phyloP scores from a whole-genome alignment of 1,284 basidiomycete species.

The Microbotryum intermedium region DNA sequence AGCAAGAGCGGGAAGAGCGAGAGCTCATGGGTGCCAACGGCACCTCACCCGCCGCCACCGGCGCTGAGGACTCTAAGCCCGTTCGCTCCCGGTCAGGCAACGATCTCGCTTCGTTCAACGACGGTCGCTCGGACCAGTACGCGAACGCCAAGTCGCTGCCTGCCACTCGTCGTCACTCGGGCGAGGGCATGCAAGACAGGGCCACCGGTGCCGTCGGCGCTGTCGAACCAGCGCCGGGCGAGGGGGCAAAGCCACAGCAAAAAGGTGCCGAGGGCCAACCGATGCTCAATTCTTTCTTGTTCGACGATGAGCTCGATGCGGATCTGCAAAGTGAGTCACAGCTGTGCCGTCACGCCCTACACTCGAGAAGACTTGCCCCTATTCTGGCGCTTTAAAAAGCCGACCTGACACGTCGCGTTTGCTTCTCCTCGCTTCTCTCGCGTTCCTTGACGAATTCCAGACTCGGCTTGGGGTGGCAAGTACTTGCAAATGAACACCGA shows the following conservation, averaged over 20 bases:
- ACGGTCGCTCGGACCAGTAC: background rate
- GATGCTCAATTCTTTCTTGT: constrained; percentile 51
- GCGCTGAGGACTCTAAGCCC: constrained; percentile 30
- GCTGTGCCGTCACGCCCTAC: background rate
- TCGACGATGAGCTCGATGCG: constrained; percentile 79
- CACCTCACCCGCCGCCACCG: constrained; percentile 36
- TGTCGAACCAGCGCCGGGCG: constrained; percentile 1
- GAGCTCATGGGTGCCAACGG: constrained; percentile 17
- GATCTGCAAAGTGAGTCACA: constrained; percentile 70
- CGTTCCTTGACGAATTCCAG: constrained; percentile 41
- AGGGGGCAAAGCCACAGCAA: constrained; percentile 7
- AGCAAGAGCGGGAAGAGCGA: constrained; percentile 30
- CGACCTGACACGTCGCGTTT: background rate
- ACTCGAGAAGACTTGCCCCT: background rate
- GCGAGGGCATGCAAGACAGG: constrained; percentile 21
- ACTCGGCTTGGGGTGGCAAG: constrained; percentile 60
- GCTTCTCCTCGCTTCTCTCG: constrained; percentile 11
- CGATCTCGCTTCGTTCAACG: constrained; percentile 29
- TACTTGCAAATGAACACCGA: constrained; percentile 77
- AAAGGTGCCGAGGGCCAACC: constrained; percentile 25
- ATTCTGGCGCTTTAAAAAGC: no score
- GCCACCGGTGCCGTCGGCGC: background rate
- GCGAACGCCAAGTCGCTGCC: constrained; percentile 28
- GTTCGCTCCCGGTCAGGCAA: constrained; percentile 34
- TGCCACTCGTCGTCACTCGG: constrained; percentile 25